Conservation (phyloP, 768 basidiomycete species). For the Suillus variegatus region DNA sequence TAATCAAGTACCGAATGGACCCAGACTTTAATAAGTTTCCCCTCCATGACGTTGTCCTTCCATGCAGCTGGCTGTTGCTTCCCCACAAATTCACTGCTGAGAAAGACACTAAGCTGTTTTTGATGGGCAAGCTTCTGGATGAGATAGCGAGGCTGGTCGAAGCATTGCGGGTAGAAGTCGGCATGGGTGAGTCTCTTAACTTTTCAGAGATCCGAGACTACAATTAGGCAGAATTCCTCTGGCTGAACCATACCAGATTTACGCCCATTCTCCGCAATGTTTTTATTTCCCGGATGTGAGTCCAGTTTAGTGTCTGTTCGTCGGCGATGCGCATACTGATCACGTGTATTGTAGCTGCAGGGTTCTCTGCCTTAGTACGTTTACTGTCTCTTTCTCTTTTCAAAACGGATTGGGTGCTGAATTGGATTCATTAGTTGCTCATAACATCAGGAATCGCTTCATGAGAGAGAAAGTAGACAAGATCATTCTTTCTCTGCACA, state of each 20-base stretch:
- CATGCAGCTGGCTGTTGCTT: constrained; percentile 50
- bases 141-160: constrained; percentile 28
- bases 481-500: constrained; percentile 14
- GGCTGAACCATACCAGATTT: constrained; percentile 13
- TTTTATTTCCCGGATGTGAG: constrained; percentile 53
- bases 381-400: background rate
- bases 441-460: constrained; percentile 27
- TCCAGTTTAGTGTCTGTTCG: background rate
- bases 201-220: background rate
- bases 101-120: constrained; percentile 13
- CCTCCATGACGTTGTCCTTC: constrained; percentile 52
- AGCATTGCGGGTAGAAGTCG: constrained; percentile 29
- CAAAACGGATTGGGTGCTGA: constrained; percentile 17
- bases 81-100: constrained; percentile 16
- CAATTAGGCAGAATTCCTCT: background rate
- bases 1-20: constrained; percentile 36
- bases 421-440: constrained; percentile 28
- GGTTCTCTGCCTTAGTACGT: constrained; percentile 49
- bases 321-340: background rate
- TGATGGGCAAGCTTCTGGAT: constrained; percentile 15
- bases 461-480: constrained; percentile 10
- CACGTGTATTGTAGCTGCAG: constrained; percentile 40
- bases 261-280: constrained; percentile 31
- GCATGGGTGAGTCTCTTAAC: constrained; percentile 24
- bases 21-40: background rate